A percentile compares a stretch with the other conserved stretches of the same genome.
Evolutionary conservation across 2,329 filamentous ascomycete species (phyloP).

Genomic region (Curvularia eragrostidis): DNA sequence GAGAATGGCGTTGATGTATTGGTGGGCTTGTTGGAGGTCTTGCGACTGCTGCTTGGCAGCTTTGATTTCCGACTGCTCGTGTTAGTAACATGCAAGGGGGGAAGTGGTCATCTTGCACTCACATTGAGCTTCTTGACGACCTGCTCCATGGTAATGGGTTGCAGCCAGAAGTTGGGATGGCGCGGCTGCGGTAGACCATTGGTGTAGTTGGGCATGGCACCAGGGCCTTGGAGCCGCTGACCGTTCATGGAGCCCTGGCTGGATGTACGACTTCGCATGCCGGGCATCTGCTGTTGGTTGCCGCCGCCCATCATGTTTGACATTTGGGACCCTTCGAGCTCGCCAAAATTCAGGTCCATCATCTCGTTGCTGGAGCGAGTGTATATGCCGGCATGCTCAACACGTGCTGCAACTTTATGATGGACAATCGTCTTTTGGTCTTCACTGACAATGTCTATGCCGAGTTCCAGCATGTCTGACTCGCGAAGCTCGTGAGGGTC

Average conservation of each 20-base stretch:
- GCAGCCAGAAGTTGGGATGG: constrained; percentile 81
- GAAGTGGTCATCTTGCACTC: constrained; percentile 50
- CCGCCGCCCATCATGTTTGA: constrained; percentile 70
- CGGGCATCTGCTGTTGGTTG: constrained; percentile 67
- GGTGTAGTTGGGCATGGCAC: constrained; percentile 64
- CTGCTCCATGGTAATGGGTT: constrained; percentile 90
- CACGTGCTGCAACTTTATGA: constrained; percentile 96
- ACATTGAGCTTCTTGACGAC: constrained; percentile 88
- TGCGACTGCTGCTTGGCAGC: constrained; percentile 85
- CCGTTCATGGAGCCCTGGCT: constrained; percentile 65
- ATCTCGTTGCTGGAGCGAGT: constrained; percentile 73
- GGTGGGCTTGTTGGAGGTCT: constrained; percentile 80
- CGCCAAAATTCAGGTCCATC: constrained; percentile 88
- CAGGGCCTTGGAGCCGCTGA: constrained; percentile 65
- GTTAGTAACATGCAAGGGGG: constrained; percentile 21
- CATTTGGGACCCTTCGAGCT: constrained; percentile 80
- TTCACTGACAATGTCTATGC: constrained; percentile 98
- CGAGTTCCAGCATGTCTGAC: constrained; percentile 89
- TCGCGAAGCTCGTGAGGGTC: constrained; percentile 93
- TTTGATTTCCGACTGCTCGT: constrained; percentile 80
- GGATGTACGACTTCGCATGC: constrained; percentile 70
- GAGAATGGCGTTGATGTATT: constrained; percentile 79
- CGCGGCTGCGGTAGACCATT: constrained; percentile 72
- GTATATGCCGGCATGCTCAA: constrained; percentile 91
- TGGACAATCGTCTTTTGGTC: constrained; percentile 98